Base-by-base conservation (phyloP, 2,329 filamentous ascomycete species). In the Pestalotiopsis sp. region DNA sequence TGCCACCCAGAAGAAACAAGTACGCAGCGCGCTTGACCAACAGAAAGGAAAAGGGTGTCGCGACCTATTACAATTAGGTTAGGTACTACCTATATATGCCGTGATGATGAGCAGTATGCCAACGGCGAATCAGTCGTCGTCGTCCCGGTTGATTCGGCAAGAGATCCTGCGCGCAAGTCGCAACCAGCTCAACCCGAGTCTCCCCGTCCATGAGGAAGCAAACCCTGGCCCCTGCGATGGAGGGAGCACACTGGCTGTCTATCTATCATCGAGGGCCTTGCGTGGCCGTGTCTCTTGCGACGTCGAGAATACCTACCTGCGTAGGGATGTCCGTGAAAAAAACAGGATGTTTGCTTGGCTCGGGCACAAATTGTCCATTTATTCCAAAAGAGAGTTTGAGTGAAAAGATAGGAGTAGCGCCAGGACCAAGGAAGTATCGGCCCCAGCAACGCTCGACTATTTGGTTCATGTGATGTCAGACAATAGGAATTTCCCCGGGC, bases 401-500 rank as follows among this genome's bases (percentile, higher is more conserved):
- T 36, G 59, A 17, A 38, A 62, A 62, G 59, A 62, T 62, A 62
- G 59, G 59, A 62, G 59, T 62, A 62, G 59, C 59, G 31, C 57
- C 56, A 39, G 14, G 45, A 66, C 63, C n/a, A 45, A 27, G 31
- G 63, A 66, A 66, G 63, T 66, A 38, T 66, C 23, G 61, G 61
- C 31, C 9, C 38, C 27, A 23, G 61, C 39, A 65, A 45, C 27
- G 27, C 59, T 41, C n/a, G 23, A 62, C 27, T 25, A 25, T 36
- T 27, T 13, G 12, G 17, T 41, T 66, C 52, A 67, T 59, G 65
- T 67, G 65, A 67, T 67, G 65, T 31, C 65, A n/a, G 64, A 17
- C 45, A 45, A 45, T 56, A 39, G 49, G 25, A 36, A 58, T 25
- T 20, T n/a, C 56, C 25, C 45, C 45, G n/a, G 45, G 63, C 20